Evolutionary conservation across 2,329 filamentous ascomycete genomes (phyloP).

Genomic region (Volutella citrinella): DNA sequence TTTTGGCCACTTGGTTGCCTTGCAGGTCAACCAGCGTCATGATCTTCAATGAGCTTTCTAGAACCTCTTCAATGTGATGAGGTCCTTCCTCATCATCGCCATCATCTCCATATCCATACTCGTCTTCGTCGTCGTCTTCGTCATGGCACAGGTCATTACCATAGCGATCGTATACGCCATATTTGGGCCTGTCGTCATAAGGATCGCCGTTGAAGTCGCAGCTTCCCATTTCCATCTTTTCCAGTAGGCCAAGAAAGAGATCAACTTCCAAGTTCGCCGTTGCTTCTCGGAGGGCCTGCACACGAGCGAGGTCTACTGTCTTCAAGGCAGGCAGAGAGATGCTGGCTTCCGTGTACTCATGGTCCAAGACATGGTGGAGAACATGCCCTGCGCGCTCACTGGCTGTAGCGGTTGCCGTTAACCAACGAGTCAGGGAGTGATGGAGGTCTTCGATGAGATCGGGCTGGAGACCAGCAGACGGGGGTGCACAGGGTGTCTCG

Average conservation of each 20-base stretch:
- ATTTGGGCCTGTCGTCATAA: too few species aligned
- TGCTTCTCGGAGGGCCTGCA: constrained; percentile 22
- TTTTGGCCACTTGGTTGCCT: constrained; percentile 17
- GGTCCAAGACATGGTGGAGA: constrained; percentile 30
- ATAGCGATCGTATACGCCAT: too few species aligned
- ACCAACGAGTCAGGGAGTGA: constrained; percentile 25
- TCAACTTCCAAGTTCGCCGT: constrained; percentile 25
- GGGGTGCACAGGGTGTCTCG: constrained; percentile 4
- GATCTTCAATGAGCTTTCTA: constrained; percentile 9
- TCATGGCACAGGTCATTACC: too few species aligned
- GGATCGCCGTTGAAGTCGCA: too few species aligned
- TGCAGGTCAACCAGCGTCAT: constrained; percentile 26
- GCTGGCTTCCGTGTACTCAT: constrained; percentile 32
- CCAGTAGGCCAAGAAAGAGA: constrained; percentile 31
- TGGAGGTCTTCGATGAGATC: constrained; percentile 14
- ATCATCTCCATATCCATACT: constrained; percentile 6
- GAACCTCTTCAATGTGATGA: constrained; percentile 14
- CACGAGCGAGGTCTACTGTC: constrained; percentile 20
- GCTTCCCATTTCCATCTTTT: constrained; percentile 25
- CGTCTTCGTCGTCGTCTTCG: constrained; percentile 4
- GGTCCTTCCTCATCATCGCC: constrained; percentile 6
- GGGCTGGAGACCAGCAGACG: constrained; percentile 16
- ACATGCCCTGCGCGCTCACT: too few species aligned
- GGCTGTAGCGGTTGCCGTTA: constrained; percentile 6
- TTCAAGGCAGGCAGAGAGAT: constrained; percentile 28